phyloP scores from a whole-genome alignment of 805 yeast species.

The Schizosaccharomyces japonicus region DNA sequence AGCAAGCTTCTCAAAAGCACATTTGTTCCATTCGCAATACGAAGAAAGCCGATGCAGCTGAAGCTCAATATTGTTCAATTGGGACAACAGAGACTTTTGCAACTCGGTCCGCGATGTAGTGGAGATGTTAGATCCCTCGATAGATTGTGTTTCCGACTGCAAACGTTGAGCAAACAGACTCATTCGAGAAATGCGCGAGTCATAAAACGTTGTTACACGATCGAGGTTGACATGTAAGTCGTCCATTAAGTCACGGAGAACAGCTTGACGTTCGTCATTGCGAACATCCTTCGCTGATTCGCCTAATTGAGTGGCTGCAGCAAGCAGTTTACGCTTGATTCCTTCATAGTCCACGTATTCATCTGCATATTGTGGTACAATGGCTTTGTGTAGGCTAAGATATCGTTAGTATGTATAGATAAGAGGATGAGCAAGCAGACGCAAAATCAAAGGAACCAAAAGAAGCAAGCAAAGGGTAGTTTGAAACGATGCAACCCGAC shows the following conservation, averaged over 20 bases:
- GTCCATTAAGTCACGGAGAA: not conserved
- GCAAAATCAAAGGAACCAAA: no score
- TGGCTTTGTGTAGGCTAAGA: constrained; percentile 1
- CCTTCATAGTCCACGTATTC: not conserved
- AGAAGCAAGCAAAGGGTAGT: no score
- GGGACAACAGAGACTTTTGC: not conserved
- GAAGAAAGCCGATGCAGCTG: not conserved
- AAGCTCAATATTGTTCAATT: not conserved
- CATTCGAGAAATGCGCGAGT: not conserved
- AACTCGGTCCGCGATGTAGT: no score
- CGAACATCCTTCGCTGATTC: no score
- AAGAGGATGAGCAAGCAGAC: no score
- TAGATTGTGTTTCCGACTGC: not conserved
- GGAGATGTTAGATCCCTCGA: not conserved
- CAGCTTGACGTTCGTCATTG: not conserved
- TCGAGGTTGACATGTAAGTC: not conserved
- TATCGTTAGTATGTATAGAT: no score
- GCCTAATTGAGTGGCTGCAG: not conserved
- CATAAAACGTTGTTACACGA: not conserved
- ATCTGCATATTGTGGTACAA: not conserved
- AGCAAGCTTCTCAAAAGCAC: not conserved
- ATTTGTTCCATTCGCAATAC: not conserved
- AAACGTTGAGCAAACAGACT: not conserved
- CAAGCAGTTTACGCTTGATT: not conserved
- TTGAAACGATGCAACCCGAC: no score